A percentile compares a stretch with the other conserved stretches of the same genome.
These are phyloP conservation scores for Penicillium parvum DNA, from an alignment of 495 filamentous ascomycete species.

Conservation along the genomic window DNA sequence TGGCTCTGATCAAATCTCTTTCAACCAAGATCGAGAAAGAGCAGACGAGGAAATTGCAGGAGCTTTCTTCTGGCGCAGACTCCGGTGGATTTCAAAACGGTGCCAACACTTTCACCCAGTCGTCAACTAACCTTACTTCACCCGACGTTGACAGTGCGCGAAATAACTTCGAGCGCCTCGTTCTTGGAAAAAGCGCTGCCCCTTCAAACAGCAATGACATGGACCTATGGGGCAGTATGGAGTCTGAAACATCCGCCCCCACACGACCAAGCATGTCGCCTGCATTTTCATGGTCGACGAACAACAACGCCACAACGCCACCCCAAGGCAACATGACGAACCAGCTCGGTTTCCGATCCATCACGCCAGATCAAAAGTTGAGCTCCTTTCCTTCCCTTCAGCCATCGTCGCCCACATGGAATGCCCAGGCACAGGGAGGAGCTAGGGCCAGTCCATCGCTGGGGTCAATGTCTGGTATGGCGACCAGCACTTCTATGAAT, in stretches of 20 bases:
- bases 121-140: conserved; percentile 17
- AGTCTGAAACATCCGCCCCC: conserved; percentile 27
- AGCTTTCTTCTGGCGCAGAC: conserved; percentile 57
- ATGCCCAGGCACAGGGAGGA: conserved; percentile 17
- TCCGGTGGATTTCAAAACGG: conserved; percentile 37
- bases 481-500: conserved; percentile 16
- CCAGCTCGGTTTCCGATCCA: conserved; percentile 37
- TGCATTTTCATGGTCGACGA: conserved; percentile 47
- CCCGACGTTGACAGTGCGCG: conserved; percentile 43
- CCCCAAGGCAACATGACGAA: conserved; percentile 20
- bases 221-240: conserved; percentile 34
- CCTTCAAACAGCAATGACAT: conserved; percentile 30
- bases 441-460: conserved; percentile 21
- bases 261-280: conserved; percentile 30
- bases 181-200: conserved; percentile 57
- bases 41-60: conserved; percentile 79
- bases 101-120: conserved; percentile 24
- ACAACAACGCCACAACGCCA: conserved; percentile 7
- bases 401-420: conserved; percentile 34
- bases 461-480: conserved; percentile 26
- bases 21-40: conserved; percentile 79
- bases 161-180: conserved; percentile 79
- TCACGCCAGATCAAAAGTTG: conserved; percentile 51
- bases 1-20: conserved; percentile 77
- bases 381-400: conserved; percentile 47